phyloP scores from a whole-genome alignment of 176 grass and related monocot genomes.

The Cocos nucifera region DNA sequence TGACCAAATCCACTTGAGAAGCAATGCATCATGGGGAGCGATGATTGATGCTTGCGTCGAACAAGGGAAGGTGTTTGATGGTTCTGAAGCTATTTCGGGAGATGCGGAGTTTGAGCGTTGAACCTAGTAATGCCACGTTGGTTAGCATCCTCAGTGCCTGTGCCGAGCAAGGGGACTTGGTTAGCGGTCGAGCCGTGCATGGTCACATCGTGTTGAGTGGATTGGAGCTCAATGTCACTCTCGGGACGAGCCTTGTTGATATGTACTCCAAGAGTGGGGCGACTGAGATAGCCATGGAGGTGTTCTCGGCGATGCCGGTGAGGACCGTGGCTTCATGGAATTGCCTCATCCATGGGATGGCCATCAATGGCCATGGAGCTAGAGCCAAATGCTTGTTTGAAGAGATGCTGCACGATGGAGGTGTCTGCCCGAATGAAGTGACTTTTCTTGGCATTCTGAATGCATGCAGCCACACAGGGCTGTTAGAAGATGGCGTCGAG shows the following conservation, averaged over 20 bases:
- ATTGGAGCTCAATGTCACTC: constrained; percentile 6
- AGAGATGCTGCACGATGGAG: not conserved
- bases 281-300: not conserved
- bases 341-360: constrained; percentile 17
- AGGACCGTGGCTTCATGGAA: constrained; percentile 15
- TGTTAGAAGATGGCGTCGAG: not conserved
- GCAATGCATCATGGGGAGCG: not conserved
- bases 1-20: constrained; percentile 5
- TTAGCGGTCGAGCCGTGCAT: constrained; percentile 4
- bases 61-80: not conserved
- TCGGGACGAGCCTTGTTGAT: constrained; percentile 22
- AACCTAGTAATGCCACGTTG: constrained; percentile 5
- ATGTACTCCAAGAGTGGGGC: constrained; percentile 18
- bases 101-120: constrained; percentile 1
- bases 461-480: constrained; percentile 15
- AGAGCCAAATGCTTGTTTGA: constrained; percentile 2
- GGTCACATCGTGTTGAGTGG: not conserved
- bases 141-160: constrained; percentile 1
- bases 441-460: constrained; percentile 13
- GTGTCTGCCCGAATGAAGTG: not conserved
- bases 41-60: constrained; percentile 6
- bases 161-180: not conserved
- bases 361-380: constrained; percentile 1
- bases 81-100: not conserved
- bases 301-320: constrained; percentile 3